phyloP scores from a whole-genome alignment of 2,329 filamentous ascomycete species.

The Aspergillus arachidicola region DNA sequence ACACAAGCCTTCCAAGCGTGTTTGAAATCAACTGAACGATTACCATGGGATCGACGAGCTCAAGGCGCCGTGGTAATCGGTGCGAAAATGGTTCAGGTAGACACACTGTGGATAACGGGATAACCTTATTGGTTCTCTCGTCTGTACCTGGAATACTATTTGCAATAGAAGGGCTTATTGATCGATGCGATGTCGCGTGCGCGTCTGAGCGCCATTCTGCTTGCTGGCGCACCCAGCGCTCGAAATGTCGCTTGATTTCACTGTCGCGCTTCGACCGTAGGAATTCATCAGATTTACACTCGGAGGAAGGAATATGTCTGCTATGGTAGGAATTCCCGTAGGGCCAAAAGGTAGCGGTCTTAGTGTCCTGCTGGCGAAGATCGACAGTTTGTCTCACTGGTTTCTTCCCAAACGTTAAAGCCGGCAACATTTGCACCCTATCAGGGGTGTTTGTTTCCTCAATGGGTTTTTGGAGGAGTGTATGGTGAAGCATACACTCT shows the following conservation, averaged over 20 bases:
- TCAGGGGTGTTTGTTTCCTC: background rate
- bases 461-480: background rate
- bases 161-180: background rate
- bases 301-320: no score
- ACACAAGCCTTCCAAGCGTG: background rate
- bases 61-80: background rate
- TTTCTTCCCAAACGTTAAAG: background rate
- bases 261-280: background rate
- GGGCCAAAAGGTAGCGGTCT: no score
- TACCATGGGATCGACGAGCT: background rate
- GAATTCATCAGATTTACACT: no score
- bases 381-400: background rate
- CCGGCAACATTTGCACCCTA: background rate
- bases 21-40: background rate
- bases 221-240: background rate
- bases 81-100: background rate
- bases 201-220: background rate
- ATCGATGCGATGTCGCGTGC: background rate
- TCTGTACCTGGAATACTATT: background rate
- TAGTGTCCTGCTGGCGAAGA: background rate
- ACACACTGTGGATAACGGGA: background rate
- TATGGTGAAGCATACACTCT: background rate
- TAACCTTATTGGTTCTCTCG: background rate
- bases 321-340: no score
- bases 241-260: background rate